Evolutionary conservation across 2,329 filamentous ascomycete genomes (phyloP).

Genomic region (Chaetomium strumarium): DNA sequence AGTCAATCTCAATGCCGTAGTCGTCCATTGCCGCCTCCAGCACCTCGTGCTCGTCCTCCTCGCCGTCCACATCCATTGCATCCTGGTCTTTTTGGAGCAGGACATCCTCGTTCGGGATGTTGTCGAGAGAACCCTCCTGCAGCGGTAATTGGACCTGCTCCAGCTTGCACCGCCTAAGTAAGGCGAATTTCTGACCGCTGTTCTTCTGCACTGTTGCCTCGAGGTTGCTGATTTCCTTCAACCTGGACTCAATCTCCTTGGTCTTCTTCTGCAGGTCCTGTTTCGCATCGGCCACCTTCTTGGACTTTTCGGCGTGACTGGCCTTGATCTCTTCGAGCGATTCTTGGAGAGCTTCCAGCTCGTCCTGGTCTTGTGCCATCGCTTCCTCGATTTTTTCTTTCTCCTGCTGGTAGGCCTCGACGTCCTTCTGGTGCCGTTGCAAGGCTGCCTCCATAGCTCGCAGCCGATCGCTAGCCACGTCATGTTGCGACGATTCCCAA

Average conservation of each 20-base stretch:
- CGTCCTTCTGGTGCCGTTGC: conserved; percentile 60
- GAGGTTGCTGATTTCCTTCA: conserved; percentile 70
- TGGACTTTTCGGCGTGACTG: conserved; percentile 48
- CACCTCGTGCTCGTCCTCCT: conserved; percentile 54
- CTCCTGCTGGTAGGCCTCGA: conserved; percentile 64
- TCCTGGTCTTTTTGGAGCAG: conserved; percentile 72
- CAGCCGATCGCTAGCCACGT: conserved; percentile 62
- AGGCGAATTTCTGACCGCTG: conserved; percentile 73
- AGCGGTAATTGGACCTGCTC: conserved; percentile 89
- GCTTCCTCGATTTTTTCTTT: conserved; percentile 69
- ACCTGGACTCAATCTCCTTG: conserved; percentile 68
- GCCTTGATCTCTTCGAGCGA: conserved; percentile 61
- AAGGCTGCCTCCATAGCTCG: conserved; percentile 60
- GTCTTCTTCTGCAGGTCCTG: conserved; percentile 76
- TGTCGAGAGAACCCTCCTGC: conserved; percentile 68
- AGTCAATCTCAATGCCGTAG: conserved; percentile 87
- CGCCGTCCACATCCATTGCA: conserved; percentile 78
- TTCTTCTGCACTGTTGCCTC: conserved; percentile 84
- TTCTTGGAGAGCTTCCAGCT: conserved; percentile 70
- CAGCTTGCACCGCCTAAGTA: conserved; percentile 84
- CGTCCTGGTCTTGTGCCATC: conserved; percentile 66
- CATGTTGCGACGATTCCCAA: conserved; percentile 49
- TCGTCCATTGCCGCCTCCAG: conserved; percentile 69
- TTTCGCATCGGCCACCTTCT: conserved; percentile 72
- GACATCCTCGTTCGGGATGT: conserved; percentile 80